Evolutionary conservation across 495 filamentous ascomycete genomes (phyloP), one percentile per base, ranked within the genome.

Genomic region (Aspergillus kassunensis): DNA sequence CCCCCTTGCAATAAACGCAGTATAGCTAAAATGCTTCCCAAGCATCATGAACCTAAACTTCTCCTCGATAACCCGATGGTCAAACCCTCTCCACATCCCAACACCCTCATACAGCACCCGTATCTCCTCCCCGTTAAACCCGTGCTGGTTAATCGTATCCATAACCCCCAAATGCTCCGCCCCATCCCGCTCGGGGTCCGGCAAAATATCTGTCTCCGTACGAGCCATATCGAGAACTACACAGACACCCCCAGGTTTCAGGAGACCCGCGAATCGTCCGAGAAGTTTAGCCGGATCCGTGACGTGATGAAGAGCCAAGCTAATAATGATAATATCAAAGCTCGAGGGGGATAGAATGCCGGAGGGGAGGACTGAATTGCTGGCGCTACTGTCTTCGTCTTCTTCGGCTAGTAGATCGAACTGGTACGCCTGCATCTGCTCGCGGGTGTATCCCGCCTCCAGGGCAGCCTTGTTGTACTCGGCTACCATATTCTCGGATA

Each of bases 391-490:
- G n/a, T n/a, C n/a, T n/a, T n/a, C n/a, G n/a, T n/a, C n/a, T n/a
- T n/a, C n/a, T n/a, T n/a, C n/a, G n/a, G n/a, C n/a, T n/a, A 45
- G 43, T 13, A 45, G 29, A 23, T 34, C 18, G 9, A 2, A 34
- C 4, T 34, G 43, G 24, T 33, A 34, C 16, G 13, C 42, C 5
- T 30, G 25, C 42, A 44, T 44, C 6, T 12, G 13, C 24, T 30
- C 42, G 1, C n/a, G 4, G 2, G 5, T 25, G 24, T 9, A 19
- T 9, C 25, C 42, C 25, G 16, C 8, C 15, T 31, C 42, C 42
- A 12, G n/a, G 9, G 42, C 42, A 3, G 43, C 29, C 9, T 45
- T 45, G 43, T 45, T 45, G 43, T 45, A 45, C 29, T 45, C 43
- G 6, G 16, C 18, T 11, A 45, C 16, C 29, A 45, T 45, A 8